A percentile compares a stretch with the other conserved stretches of the same genome.
phyloP scores from a whole-genome alignment of 2,329 filamentous ascomycete species.

The Aspergillus flavus region DNA sequence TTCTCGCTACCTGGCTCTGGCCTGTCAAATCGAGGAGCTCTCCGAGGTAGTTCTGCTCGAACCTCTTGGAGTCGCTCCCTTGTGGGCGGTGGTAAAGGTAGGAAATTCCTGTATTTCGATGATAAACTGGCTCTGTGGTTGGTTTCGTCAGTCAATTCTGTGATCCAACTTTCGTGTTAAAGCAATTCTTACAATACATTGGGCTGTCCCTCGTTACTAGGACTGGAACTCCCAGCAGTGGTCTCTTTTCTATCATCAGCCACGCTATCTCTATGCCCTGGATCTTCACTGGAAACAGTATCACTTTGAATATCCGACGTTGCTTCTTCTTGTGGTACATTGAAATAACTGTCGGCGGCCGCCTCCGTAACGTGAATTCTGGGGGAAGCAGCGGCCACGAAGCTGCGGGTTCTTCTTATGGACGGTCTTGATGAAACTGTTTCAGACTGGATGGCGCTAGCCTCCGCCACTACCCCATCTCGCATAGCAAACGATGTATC shows the following conservation, averaged over 20 bases:
- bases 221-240: constrained; percentile 10
- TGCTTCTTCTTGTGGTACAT: constrained; percentile 12
- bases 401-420: constrained; percentile 29
- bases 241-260: constrained; percentile 6
- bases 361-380: constrained; percentile 34
- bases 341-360: constrained; percentile 24
- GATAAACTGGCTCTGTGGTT: constrained; percentile 14
- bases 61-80: constrained; percentile 28
- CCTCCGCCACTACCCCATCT: neutral
- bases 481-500: neutral
- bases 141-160: neutral
- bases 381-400: constrained; percentile 25
- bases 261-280: constrained; percentile 1
- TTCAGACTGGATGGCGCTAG: constrained; percentile 1
- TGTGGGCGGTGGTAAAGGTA: constrained; percentile 26
- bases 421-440: constrained; percentile 19
- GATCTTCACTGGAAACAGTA: neutral
- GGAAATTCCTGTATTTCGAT: constrained; percentile 24
- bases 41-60: constrained; percentile 26
- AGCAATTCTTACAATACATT: constrained; percentile 1
- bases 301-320: constrained; percentile 5
- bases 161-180: neutral
- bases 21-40: constrained; percentile 33
- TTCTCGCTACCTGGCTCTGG: constrained; percentile 37
- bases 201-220: neutral